Percentiles rank a stretch among this genome's conserved stretches.
These are phyloP conservation scores for Coffea canephora DNA, from an alignment of 257 asterid species.

Conservation along the genomic window DNA sequence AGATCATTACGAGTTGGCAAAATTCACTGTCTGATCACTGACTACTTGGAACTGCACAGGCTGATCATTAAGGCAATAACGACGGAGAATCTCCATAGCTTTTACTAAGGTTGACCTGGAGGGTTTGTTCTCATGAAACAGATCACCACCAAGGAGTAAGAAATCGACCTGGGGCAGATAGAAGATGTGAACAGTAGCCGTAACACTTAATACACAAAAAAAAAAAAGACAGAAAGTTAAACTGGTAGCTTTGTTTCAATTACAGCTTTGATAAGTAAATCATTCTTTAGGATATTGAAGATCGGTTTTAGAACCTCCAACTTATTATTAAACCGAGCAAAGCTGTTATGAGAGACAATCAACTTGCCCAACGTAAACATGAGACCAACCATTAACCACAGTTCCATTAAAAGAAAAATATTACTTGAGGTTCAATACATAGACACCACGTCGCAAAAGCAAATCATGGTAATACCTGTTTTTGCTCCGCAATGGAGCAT, in stretches of 20 bases:
- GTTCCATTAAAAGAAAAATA: not conserved
- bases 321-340: not conserved
- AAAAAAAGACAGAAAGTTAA: not conserved
- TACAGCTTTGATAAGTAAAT: not conserved
- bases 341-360: not conserved
- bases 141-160: slow-evolving; percentile 94
- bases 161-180: slow-evolving; percentile 65
- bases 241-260: not conserved
- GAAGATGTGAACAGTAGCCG: not conserved
- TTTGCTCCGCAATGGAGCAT: slow-evolving; percentile 94
- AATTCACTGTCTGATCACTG: slow-evolving; percentile 95
- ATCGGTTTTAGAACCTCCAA: not conserved
- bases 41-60: slow-evolving; percentile 95
- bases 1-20: slow-evolving; percentile 72
- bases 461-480: slow-evolving; percentile 44
- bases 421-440: not conserved
- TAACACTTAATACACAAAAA: no score
- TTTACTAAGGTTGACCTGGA: slow-evolving; percentile 92
- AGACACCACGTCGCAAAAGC: slow-evolving; percentile 14
- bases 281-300: not conserved
- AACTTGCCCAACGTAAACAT: no score
- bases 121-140: slow-evolving; percentile 97
- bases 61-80: slow-evolving; percentile 79
- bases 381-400: not conserved
- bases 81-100: slow-evolving; percentile 88